Evolutionary conservation across 2,329 filamentous ascomycete species (phyloP), one percentile per base, ranked within the genome.

Genomic region (Amesomyces nigricolor): DNA sequence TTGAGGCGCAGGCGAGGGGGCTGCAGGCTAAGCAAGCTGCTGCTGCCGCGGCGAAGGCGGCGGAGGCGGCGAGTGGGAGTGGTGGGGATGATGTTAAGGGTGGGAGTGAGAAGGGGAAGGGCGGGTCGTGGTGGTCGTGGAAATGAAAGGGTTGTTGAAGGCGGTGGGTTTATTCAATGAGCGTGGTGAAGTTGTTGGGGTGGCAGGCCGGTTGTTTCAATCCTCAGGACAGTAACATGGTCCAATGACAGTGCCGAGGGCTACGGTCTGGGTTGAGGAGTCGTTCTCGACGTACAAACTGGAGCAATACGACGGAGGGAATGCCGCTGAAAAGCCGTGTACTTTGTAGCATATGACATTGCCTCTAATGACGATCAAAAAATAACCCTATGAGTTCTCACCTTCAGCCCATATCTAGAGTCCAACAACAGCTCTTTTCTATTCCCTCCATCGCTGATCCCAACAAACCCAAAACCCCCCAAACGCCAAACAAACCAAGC

Each of bases 1-100:
- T 66, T 4, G 64, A 66, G 53, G 58, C 55, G 7, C 61, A 64
- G 37, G 63, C 62, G 2, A 46, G 50, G 51, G 26, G 10, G 0
- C 35, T 64, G 14, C 57, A 65, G 26, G 59, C 55, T 26, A 45
- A 42, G 9, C 44, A 3, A 5, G 53, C 49, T 16, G 53, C 17
- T 16, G 35, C 35, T 9, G 32, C 2, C 8, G 45, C 16, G 10
- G 40, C 9, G n/a, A 17, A 42, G 14, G 45, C 16, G 7, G 40
- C 9, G n/a, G 22, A 42, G 8, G 16, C 14, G 14, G 47, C 22
- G 16, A 37, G 22, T 26, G 44, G 17, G 0, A 30, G 16, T 14
- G 29, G 10, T 26, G 38, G 11, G 16, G 22, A 8, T 38, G 40
- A 16, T 0, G 46, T 13, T 29, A 30, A n/a, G 6, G 43, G 26